Evolutionary conservation across 345 rosid species (phyloP).

Genomic region (Psidium friedrichsthalianum): DNA sequence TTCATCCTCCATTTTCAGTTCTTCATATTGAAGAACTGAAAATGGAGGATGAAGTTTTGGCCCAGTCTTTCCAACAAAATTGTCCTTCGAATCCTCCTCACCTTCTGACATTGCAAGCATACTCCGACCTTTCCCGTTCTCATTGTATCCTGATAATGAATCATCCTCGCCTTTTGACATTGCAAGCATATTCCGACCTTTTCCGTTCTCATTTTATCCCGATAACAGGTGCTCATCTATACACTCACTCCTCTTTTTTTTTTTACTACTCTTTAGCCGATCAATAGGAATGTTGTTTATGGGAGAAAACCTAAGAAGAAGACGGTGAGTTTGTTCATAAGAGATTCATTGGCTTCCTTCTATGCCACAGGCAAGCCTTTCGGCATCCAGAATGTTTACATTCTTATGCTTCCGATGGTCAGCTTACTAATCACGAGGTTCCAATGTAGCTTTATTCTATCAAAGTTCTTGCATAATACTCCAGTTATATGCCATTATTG

Average conservation of each 20-base stretch:
- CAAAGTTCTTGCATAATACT: too few relatives aligned
- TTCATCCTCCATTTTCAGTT: background rate
- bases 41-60: background rate
- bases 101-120: background rate
- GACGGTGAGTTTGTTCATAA: too few relatives aligned
- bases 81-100: background rate
- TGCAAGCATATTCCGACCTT: background rate
- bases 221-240: background rate
- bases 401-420: background rate
- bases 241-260: background rate
- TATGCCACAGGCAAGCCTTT: background rate
- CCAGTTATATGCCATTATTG: too few relatives aligned
- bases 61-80: background rate
- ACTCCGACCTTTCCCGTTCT: background rate
- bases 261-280: background rate
- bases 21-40: background rate
- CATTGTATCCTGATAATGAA: background rate
- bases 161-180: background rate
- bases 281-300: background rate
- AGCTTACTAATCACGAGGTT: background rate
- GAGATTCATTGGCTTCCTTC: background rate
- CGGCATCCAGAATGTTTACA: background rate
- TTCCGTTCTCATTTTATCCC: background rate
- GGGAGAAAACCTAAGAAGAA: too few relatives aligned
- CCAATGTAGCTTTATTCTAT: too few relatives aligned